Evolutionary conservation across 2,329 filamentous ascomycete genomes (phyloP), one percentile per base, ranked within the genome.

Genomic region (Fusarium sp.): DNA sequence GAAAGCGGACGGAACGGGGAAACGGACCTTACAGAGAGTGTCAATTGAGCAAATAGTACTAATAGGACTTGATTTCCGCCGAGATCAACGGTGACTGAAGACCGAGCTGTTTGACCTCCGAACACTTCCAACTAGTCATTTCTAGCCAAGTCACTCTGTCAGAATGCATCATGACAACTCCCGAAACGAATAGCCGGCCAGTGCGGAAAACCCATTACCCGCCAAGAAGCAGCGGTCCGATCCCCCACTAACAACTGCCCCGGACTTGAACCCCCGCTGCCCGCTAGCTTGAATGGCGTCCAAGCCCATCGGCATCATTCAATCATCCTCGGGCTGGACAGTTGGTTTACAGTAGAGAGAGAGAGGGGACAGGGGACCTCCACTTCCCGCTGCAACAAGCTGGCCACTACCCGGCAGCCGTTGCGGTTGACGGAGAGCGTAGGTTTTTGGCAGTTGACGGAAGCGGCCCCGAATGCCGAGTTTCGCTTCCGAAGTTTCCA

Each of bases 171-270:
- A 69, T 67, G 66, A 65, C 57, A 74, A 74, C 66, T 74, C 72
- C 72, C 72, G 70, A 72, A 70, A 70, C 61, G 59, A 74, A 72
- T 64, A 74, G 72, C 72, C 72, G 71, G 65, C 18, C 40, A 14
- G 44, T 54, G 58, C 72, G 72, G 72, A 74, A 74, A 71, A 74
- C 72, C 63, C 62, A 73, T 74, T 74, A 74, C 66, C 72, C 72
- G 68, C 70, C 65, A 63, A 58, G 58, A 31, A 58, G 61, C 56
- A 65, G 40, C 57, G 49, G 57, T 11, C 64, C 58, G 36, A 50
- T 50, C 29, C 23, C 57, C 44, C 20, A 58, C 58, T 49, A 13
- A 38, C 46, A 44, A 20, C 58, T 49, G 44, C 61, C 58, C 71
- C 65, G 71, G 71, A 73, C 65, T 73, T 74, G 69, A 23, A 44